Evolutionary conservation across 2,329 filamentous ascomycete genomes (phyloP), one percentile per base, ranked within the genome.

Genomic region (Fusarium lateritium): DNA sequence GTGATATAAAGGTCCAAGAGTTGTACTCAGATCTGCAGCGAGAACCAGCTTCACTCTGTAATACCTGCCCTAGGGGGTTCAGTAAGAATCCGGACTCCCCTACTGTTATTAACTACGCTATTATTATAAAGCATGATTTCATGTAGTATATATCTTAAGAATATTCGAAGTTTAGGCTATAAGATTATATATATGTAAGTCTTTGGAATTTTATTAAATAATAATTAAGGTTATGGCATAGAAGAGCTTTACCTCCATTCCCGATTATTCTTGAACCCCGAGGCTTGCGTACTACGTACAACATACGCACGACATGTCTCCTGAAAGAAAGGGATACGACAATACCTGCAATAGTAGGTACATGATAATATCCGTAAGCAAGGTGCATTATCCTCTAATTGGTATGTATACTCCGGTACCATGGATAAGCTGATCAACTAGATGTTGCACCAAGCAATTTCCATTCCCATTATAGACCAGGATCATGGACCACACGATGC

Each of bases 371-470:
- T 53, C 51, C 45, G 39, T 50, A 33, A 53, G 22, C 39, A 54
- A 46, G 52, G 19, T 39, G 45, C 39, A 38, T 24, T 24, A 11
- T 34, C 43, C 39, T 63, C 70, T 56, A 62, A 70, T 73, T 73
- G 63, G 69, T 56, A 53, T 62, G 39, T 40, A 50, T 67, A 53
- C 62, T 69, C 64, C 66, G 66, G 66, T 67, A 62, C 66, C 65
- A 69, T 62, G 66, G 44, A 55, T 57, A 44, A 55, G 44, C 49
- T 51, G 66, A 59, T 55, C 57, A 44, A 70, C 62, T 46, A 54
- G 45, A 71, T 69, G 71, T 73, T 69, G 64, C 71, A 73, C 71
- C 61, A 71, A 49, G 62, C 54, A 73, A 73, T 72, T 72, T 73
- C 71, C 56, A 72, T 71, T 49, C 43, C 42, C 56, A 58, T 61